Conservation (phyloP, 495 filamentous ascomycete genomes). For the Sabuloglossum arenarium region DNA sequence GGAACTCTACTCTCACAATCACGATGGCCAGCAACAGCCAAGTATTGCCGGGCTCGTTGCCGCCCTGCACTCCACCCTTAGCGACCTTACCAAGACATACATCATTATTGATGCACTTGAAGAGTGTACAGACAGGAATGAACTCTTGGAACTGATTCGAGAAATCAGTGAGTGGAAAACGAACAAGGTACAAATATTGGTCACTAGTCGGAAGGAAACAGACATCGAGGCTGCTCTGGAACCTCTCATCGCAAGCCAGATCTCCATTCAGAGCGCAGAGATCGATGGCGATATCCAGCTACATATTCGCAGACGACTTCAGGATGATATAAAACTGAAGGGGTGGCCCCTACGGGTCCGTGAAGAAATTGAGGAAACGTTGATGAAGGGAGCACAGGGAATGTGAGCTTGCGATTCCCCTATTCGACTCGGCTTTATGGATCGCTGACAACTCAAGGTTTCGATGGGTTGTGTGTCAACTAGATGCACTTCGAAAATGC, state of each 20-base stretch:
- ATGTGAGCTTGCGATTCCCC: slow-evolving; percentile 4
- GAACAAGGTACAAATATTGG: slow-evolving; percentile 9
- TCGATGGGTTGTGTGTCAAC: slow-evolving; percentile 12
- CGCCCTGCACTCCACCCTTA: slow-evolving; percentile 6
- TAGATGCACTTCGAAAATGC: slow-evolving; percentile 7
- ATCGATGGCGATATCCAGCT: slow-evolving; percentile 11
- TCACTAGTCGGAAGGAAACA: slow-evolving; percentile 13
- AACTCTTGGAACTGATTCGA: slow-evolving; percentile 8
- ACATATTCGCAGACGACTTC: slow-evolving; percentile 6
- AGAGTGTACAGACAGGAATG: slow-evolving; percentile 8
- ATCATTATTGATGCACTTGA: slow-evolving; percentile 14
- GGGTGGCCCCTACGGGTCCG: neutral
- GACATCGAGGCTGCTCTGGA: slow-evolving; percentile 8
- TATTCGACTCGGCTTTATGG: neutral
- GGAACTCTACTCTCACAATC: slow-evolving; percentile 5
- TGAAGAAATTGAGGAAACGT: slow-evolving; percentile 5
- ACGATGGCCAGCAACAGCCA: slow-evolving; percentile 8
- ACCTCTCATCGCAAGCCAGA: neutral
- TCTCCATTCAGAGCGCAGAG: neutral
- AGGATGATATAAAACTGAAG: neutral
- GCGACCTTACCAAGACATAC: slow-evolving; percentile 7
- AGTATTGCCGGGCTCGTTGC: neutral
- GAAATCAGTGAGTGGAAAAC: slow-evolving; percentile 6
- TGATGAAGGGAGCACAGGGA: slow-evolving; percentile 10
- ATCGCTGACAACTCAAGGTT: slow-evolving; percentile 9